Evolutionary conservation across 2,329 filamentous ascomycete species (phyloP).

Genomic region (Cytospora schulzeri): DNA sequence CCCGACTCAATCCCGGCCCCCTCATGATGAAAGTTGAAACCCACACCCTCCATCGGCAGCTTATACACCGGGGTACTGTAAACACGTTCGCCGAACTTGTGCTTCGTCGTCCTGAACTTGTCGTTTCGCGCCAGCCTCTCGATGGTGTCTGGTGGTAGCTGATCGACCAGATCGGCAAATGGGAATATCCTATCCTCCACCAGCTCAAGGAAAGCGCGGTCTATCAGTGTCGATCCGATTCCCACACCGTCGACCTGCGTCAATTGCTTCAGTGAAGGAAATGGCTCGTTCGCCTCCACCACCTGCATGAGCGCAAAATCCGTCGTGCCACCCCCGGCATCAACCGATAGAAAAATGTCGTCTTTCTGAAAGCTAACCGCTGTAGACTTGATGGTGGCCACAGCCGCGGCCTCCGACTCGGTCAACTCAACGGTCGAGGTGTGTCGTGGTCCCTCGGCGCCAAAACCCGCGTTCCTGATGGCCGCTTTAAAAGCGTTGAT

Average conservation of each 20-base stretch:
- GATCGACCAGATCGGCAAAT: conserved; percentile 39
- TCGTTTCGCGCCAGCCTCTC: conserved; percentile 42
- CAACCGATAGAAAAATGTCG: conserved; percentile 47
- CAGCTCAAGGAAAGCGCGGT: conserved; percentile 44
- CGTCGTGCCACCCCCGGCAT: conserved; percentile 51
- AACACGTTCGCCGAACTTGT: conserved; percentile 48
- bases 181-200: conserved; percentile 41
- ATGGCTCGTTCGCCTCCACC: conserved; percentile 34
- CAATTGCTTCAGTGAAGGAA: conserved; percentile 35
- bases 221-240: conserved; percentile 50
- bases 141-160: conserved; percentile 42
- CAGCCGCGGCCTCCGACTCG: conserved; percentile 51
- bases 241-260: conserved; percentile 47
- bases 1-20: conserved; percentile 44
- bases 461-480: conserved; percentile 52
- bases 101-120: conserved; percentile 42
- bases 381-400: conserved; percentile 48
- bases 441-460: conserved; percentile 42
- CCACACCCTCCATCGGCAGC: conserved; percentile 47
- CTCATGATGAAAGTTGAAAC: conserved; percentile 42
- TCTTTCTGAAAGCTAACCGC: conserved; percentile 41
- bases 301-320: conserved; percentile 49
- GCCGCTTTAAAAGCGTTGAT: conserved; percentile 54
- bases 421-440: conserved; percentile 47
- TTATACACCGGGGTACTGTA: conserved; percentile 45